Base-by-base conservation (phyloP, 2,329 filamentous ascomycete species). In the Fusarium sp. region DNA sequence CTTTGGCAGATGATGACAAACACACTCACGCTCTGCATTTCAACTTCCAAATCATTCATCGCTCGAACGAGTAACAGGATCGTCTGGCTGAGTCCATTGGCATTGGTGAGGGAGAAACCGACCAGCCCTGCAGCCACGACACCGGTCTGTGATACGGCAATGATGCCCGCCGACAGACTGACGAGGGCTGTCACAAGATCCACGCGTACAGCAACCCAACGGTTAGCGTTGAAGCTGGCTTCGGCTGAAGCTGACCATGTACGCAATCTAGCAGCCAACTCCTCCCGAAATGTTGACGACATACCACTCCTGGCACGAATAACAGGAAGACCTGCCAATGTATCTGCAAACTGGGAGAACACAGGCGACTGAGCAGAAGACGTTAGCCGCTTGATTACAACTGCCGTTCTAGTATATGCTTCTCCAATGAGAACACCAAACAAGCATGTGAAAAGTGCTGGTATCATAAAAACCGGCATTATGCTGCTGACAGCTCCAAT, bases 1-100 rank as follows among this genome's bases (percentile, higher is more conserved):
- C 13, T 18, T 46, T 46, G 3, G 8, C 20, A 27, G 46, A 33
- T 13, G 14, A 20, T 22, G 20, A 17, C 8, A 29, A 36, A 10
- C n/a, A 9, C n/a, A 81, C 85, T 75, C 73, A 86, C 85, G 54
- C 86, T 87, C 74, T 89, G 87, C 73, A 89, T 81, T 75, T 89
- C 87, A 1, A 89, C 83, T 74, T 89, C 87, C 17, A 89, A 80
- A 68, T 89, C 86, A 65, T 89, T 89, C 82, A 87, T 86, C 18
- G 82, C 79, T 31, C 87, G 83, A 13, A 89, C 87, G 39, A 89
- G 75, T 33, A 82, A 77, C 29, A 89, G 73, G 45, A 89, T 89
- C 0, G 85, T 85, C 64, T 84, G 80, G 52, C 85, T 88, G 25
- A 89, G 78, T 0, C 85, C 85, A n/a, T 85, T 88, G 33, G 87